Percentiles rank a stretch among this genome's conserved stretches.
phyloP scores from a whole-genome alignment of 2,329 filamentous ascomycete genomes.

The Verticillium albo-atrum region DNA sequence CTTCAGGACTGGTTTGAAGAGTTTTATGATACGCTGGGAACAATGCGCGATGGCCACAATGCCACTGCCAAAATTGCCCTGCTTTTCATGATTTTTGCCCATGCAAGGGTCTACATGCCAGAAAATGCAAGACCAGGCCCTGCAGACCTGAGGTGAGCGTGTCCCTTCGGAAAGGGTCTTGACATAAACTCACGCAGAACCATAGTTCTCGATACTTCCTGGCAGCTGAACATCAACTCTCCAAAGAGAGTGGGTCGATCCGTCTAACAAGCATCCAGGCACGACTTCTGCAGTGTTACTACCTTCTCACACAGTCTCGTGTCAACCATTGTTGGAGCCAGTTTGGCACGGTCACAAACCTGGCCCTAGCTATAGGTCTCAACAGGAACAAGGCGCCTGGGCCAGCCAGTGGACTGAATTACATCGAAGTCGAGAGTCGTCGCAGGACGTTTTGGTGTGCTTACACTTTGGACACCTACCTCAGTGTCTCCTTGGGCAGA shows the following conservation, averaged over 20 bases:
- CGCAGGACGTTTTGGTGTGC: constrained; percentile 57
- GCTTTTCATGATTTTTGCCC: constrained; percentile 47
- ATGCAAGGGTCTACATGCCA: constrained; percentile 36
- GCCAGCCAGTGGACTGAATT: constrained; percentile 16
- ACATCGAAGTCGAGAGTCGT: constrained; percentile 33
- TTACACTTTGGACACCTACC: constrained; percentile 60
- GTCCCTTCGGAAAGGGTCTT: background rate
- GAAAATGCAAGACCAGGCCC: constrained; percentile 4
- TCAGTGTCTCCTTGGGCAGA: constrained; percentile 57
- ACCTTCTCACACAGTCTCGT: constrained; percentile 37
- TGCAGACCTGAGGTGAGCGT: constrained; percentile 6
- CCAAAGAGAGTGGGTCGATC: constrained; percentile 31
- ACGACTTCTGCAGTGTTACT: constrained; percentile 36
- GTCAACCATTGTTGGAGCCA: constrained; percentile 43
- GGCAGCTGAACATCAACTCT: constrained; percentile 30
- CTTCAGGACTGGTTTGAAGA: constrained; percentile 43
- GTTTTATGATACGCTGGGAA: constrained; percentile 30
- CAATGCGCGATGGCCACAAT: constrained; percentile 17
- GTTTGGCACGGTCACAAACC: constrained; percentile 36
- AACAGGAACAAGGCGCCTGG: constrained; percentile 23
- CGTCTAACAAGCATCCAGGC: constrained; percentile 35
- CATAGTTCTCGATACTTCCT: constrained; percentile 24
- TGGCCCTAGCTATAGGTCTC: constrained; percentile 34
- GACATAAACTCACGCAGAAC: background rate
- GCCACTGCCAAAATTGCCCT: constrained; percentile 32